These are phyloP conservation scores for Thalassiosira allenii DNA, from an alignment of 352 stramenopile genomes.

Conservation along the genomic window DNA sequence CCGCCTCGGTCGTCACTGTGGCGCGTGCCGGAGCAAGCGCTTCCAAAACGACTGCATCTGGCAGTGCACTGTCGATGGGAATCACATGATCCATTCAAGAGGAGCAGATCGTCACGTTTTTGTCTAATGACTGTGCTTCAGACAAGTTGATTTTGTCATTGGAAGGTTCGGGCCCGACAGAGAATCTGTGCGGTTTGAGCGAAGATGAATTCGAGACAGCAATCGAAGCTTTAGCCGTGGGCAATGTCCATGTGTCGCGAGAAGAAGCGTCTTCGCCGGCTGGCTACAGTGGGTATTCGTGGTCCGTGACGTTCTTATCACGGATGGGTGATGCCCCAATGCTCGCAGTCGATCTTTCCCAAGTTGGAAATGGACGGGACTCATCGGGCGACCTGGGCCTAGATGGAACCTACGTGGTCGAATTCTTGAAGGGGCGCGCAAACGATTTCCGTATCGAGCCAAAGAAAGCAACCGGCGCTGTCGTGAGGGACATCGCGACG, in stretches of 20 bases:
- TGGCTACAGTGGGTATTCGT: constrained; percentile 64
- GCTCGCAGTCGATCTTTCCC: constrained; percentile 62
- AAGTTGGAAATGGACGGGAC: constrained; percentile 56
- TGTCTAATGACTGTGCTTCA: constrained; percentile 50
- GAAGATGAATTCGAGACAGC: constrained; percentile 54
- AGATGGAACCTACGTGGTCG: constrained; percentile 81
- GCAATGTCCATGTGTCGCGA: constrained; percentile 65
- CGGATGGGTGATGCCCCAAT: constrained; percentile 88
- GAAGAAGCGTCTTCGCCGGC: constrained; percentile 34
- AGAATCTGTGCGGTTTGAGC: constrained; percentile 64
- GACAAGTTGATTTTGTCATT: constrained; percentile 60
- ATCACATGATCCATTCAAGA: constrained; percentile 95
- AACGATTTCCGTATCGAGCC: constrained; percentile 96
- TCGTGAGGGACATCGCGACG: constrained; percentile 90
- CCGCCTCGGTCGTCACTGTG: constrained; percentile 91
- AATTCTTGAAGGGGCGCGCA: constrained; percentile 92
- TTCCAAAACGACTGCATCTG: constrained; percentile 90
- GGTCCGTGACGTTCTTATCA: constrained; percentile 88
- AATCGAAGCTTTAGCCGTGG: constrained; percentile 46
- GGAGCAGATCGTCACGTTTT: constrained; percentile 90
- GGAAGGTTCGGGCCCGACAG: constrained; percentile 47
- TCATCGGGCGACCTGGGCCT: constrained; percentile 67
- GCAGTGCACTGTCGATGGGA: constrained; percentile 88
- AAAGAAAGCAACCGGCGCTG: constrained; percentile 90
- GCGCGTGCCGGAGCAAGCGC: constrained; percentile 90